Evolutionary conservation across 116 monocot genomes (phyloP).

Genomic region (Posidonia oceanica): DNA sequence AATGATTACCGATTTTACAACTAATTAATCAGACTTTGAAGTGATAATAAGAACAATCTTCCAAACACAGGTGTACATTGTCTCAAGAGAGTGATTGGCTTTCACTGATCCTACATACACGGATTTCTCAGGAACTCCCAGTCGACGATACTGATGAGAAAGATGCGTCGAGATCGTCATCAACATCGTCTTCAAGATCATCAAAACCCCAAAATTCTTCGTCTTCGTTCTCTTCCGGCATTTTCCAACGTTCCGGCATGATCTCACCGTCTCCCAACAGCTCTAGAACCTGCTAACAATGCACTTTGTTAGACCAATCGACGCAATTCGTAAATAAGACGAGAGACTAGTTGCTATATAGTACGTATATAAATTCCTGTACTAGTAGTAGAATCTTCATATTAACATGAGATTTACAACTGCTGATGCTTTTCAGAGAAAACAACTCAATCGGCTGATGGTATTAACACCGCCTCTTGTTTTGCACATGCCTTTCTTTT

Average conservation of each 20-base stretch:
- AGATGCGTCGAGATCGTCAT: constrained; percentile 21
- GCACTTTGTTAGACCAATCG: background rate
- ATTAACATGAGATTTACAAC: too few relatives aligned
- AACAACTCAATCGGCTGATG: too few relatives aligned
- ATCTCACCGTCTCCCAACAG: constrained; percentile 36
- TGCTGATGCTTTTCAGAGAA: background rate
- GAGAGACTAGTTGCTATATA: background rate
- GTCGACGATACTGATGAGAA: constrained; percentile 32
- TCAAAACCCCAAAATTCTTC: constrained; percentile 42
- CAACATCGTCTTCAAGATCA: constrained; percentile 33
- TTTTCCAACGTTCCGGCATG: constrained; percentile 22
- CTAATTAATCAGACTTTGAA: too few relatives aligned
- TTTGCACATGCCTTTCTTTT: too few relatives aligned
- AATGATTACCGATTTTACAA: too few relatives aligned
- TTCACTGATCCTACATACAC: too few relatives aligned
- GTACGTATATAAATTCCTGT: background rate
- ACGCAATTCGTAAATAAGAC: background rate
- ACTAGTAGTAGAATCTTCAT: background rate
- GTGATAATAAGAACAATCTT: too few relatives aligned
- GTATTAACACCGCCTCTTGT: too few relatives aligned
- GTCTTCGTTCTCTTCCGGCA: constrained; percentile 28
- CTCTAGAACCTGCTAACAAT: constrained; percentile 38
- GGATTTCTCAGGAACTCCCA: constrained; percentile 13
- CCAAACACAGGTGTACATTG: too few relatives aligned
- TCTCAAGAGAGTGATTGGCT: too few relatives aligned